Conservation (phyloP, 331 rosid species). For the Malus hybrid region DNA sequence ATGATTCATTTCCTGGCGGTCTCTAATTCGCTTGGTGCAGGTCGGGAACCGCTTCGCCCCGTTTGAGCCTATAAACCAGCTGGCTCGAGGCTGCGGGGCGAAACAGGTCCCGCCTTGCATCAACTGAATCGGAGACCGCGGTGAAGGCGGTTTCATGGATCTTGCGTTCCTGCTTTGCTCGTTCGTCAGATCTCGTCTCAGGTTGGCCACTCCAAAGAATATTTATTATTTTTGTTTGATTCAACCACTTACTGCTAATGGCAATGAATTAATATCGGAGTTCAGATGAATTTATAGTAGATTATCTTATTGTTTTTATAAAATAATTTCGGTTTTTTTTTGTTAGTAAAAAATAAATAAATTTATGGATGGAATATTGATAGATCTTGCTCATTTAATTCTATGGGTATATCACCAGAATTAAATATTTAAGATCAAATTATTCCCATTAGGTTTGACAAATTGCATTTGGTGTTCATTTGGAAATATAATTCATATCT, state of each 20-base stretch:
- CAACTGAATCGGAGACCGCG: constrained; percentile 99
- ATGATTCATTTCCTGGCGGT: constrained; percentile 53
- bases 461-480: background rate
- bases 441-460: background rate
- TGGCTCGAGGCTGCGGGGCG: constrained; percentile 8
- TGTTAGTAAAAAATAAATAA: background rate
- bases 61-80: background rate
- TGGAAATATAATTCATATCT: background rate
- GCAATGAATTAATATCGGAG: background rate
- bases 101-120: constrained; percentile 99
- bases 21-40: constrained; percentile 99
- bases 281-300: background rate
- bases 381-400: background rate
- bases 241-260: background rate
- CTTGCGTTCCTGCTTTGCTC: constrained; percentile 4
- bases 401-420: background rate
- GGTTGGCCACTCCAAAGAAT: background rate
- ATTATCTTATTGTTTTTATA: background rate
- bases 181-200: constrained; percentile 5
- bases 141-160: constrained; percentile 37
- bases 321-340: background rate
- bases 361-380: background rate
- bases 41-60: constrained; percentile 84
- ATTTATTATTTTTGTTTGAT: background rate
- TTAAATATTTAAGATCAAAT: background rate